Evolutionary conservation across 129 eudicot species (phyloP).

Genomic region (Ambrosia trifida): DNA sequence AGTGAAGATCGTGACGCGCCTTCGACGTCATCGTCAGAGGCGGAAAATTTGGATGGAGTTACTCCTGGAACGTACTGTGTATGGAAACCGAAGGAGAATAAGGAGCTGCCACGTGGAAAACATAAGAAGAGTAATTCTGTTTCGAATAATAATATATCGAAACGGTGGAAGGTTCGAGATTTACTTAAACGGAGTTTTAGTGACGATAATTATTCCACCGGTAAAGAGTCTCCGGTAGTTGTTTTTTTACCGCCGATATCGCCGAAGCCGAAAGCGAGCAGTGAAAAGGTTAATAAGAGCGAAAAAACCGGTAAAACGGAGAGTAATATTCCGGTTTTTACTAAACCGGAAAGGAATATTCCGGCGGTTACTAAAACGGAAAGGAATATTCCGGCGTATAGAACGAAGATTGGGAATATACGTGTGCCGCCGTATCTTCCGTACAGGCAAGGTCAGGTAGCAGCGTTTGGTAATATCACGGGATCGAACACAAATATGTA

Average conservation of each 20-base stretch:
- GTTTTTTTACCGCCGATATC: constrained; percentile 4
- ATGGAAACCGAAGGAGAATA: constrained; percentile 57
- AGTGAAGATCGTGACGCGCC: constrained; percentile 47
- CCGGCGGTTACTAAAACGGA: constrained; percentile 20
- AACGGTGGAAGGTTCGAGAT: constrained; percentile 41
- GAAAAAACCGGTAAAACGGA: constrained; percentile 7
- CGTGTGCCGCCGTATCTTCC: constrained; percentile 33
- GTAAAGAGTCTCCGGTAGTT: constrained; percentile 2
- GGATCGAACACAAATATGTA: constrained; percentile 24
- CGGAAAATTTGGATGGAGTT: constrained; percentile 62
- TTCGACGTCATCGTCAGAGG: constrained; percentile 45
- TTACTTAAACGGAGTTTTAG: constrained; percentile 35
- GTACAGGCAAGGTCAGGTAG: constrained; percentile 30
- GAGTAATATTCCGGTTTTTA: neutral
- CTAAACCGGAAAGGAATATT: constrained; percentile 9
- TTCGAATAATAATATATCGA: constrained; percentile 7
- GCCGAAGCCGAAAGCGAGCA: constrained; percentile 12
- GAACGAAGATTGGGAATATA: constrained; percentile 11
- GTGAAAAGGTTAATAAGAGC: constrained; percentile 21
- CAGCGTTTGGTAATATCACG: constrained; percentile 5
- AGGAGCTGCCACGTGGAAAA: constrained; percentile 18
- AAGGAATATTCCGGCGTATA: constrained; percentile 25
- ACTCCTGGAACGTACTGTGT: constrained; percentile 64
- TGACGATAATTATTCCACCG: constrained; percentile 29
- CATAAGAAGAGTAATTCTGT: constrained; percentile 65